A percentile compares a stretch with the other conserved stretches of the same genome.
These are phyloP conservation scores for Periconia sp. DNA, from an alignment of 2,329 filamentous ascomycete genomes.

Conservation along the genomic window DNA sequence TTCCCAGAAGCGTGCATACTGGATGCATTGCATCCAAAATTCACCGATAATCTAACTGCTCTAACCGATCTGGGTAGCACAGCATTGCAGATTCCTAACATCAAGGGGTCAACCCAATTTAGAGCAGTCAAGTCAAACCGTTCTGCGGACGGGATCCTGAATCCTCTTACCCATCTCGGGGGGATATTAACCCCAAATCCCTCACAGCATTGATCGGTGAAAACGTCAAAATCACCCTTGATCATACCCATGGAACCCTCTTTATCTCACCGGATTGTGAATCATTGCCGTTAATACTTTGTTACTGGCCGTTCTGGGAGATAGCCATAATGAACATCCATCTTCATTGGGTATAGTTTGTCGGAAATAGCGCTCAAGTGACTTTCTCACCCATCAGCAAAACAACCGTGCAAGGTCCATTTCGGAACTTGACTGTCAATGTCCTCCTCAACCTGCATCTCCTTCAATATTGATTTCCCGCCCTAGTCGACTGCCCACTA, in stretches of 20 bases:
- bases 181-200: background rate
- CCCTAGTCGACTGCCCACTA: too few species aligned
- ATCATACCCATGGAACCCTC: background rate
- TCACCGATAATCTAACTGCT: constrained; percentile 1
- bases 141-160: constrained; percentile 10
- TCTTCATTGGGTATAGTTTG: background rate
- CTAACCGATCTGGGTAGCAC: constrained; percentile 7
- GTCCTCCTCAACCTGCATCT: background rate
- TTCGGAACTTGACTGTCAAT: background rate
- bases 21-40: constrained; percentile 1
- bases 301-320: background rate
- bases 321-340: background rate
- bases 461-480: too few species aligned
- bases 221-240: background rate
- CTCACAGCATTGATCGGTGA: background rate
- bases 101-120: constrained; percentile 1
- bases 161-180: constrained; percentile 14
- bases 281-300: background rate
- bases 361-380: background rate
- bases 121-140: constrained; percentile 13
- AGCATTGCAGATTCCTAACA: constrained; percentile 14
- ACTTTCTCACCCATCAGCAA: background rate
- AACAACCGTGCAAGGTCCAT: background rate
- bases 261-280: background rate
- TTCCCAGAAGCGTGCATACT: constrained; percentile 7